Evolutionary conservation across 495 filamentous ascomycete species (phyloP).

Genomic region (Neurospora sublineolata): DNA sequence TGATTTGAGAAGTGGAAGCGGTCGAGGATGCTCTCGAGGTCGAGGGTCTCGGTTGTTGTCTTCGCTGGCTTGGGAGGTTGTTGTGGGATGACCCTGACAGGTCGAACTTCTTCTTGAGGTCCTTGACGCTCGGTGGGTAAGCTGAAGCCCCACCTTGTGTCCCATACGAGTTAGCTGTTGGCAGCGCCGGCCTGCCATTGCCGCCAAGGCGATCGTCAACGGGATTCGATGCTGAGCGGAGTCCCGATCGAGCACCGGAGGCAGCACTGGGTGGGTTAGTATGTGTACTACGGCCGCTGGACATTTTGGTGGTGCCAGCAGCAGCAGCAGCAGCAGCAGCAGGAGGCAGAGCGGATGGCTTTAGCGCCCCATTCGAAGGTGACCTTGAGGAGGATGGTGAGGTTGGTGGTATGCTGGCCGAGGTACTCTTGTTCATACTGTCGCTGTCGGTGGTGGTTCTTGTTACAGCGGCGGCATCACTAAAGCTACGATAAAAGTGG

Average conservation of each 20-base stretch:
- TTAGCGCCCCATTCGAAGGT: not conserved
- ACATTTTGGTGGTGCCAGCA: slow-evolving; percentile 26
- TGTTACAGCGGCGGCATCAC: not conserved
- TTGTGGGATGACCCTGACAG: slow-evolving; percentile 11
- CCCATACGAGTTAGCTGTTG: slow-evolving; percentile 14
- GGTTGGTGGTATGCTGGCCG: slow-evolving; percentile 5
- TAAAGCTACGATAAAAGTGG: slow-evolving; percentile 40
- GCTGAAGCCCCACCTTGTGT: slow-evolving; percentile 5
- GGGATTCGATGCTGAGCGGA: slow-evolving; percentile 41
- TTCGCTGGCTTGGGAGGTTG: not conserved
- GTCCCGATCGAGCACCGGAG: slow-evolving; percentile 15
- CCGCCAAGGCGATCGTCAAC: slow-evolving; percentile 26
- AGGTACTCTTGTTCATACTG: slow-evolving; percentile 18
- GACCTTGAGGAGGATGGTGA: not conserved
- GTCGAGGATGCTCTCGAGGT: not conserved
- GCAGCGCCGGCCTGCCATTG: slow-evolving; percentile 16
- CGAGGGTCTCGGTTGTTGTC: not conserved
- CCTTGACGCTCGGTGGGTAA: slow-evolving; percentile 40
- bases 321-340: slow-evolving; percentile 16
- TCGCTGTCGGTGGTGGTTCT: not conserved
- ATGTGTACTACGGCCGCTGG: slow-evolving; percentile 11
- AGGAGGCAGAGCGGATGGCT: not conserved
- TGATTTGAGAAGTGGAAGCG: slow-evolving; percentile 15
- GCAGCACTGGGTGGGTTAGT: slow-evolving; percentile 4
- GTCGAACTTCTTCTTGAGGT: slow-evolving; percentile 45